Percentiles rank a stretch among this genome's conserved stretches.
Evolutionary conservation across 2,329 filamentous ascomycete genomes (phyloP).

Genomic region (Daldinia eschscholtzii): DNA sequence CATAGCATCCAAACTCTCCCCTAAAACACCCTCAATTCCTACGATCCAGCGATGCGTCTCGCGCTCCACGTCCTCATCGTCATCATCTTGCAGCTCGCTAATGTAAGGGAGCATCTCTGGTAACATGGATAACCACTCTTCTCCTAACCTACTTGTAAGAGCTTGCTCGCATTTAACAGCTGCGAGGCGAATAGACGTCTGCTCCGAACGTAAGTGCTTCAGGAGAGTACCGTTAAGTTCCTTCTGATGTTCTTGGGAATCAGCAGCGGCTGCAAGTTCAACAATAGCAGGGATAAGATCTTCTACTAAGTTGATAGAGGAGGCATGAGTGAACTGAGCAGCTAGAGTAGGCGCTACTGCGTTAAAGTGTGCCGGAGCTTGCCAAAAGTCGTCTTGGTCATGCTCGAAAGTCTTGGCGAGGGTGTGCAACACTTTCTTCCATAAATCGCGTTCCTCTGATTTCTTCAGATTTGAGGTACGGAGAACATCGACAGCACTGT

Average conservation of each 20-base stretch:
- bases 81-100: slow-evolving; percentile 94
- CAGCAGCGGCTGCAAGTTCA: slow-evolving; percentile 82
- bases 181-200: slow-evolving; percentile 78
- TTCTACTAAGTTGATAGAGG: slow-evolving; percentile 56
- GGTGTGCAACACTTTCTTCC: slow-evolving; percentile 77
- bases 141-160: slow-evolving; percentile 83
- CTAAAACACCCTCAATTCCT: slow-evolving; percentile 88
- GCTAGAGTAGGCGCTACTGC: slow-evolving; percentile 78
- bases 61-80: slow-evolving; percentile 91
- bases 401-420: slow-evolving; percentile 83
- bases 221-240: slow-evolving; percentile 84
- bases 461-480: slow-evolving; percentile 58
- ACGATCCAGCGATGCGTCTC: slow-evolving; percentile 92
- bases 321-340: slow-evolving; percentile 70
- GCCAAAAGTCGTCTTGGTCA: slow-evolving; percentile 97
- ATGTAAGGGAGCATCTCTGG: slow-evolving; percentile 98
- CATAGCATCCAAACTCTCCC: slow-evolving; percentile 93
- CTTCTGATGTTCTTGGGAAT: slow-evolving; percentile 91
- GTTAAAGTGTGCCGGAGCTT: slow-evolving; percentile 87
- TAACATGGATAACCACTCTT: slow-evolving; percentile 92
- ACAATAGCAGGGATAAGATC: slow-evolving; percentile 81
- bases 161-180: slow-evolving; percentile 85
- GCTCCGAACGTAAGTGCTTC: slow-evolving; percentile 80
- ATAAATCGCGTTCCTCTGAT: slow-evolving; percentile 70
- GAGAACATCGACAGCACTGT: slow-evolving; percentile 77